Conservation (phyloP, 805 yeast genomes). For the Ogataea methanolica region DNA sequence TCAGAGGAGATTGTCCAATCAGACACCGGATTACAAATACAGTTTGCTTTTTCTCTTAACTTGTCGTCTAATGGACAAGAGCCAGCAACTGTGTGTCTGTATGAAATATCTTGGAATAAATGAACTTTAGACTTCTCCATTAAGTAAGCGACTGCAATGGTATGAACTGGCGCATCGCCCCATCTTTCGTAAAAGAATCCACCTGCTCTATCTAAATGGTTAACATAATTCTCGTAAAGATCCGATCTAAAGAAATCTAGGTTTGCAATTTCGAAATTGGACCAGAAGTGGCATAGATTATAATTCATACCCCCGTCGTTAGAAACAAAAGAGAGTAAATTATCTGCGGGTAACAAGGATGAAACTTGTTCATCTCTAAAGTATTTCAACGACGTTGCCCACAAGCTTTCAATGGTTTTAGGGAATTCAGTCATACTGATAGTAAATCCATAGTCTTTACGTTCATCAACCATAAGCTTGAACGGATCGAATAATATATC, state of each 20-base stretch:
- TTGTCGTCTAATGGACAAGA: constrained; percentile 70
- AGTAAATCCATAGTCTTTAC: constrained; percentile 49
- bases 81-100: constrained; percentile 73
- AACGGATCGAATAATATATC: constrained; percentile 54
- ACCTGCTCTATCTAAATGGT: constrained; percentile 60
- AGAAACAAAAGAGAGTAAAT: constrained; percentile 56
- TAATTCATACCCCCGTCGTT: constrained; percentile 60
- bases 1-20: constrained; percentile 59
- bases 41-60: constrained; percentile 50
- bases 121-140: constrained; percentile 63
- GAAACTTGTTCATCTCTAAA: constrained; percentile 27
- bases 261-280: constrained; percentile 72
- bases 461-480: constrained; percentile 45
- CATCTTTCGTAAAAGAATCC: constrained; percentile 86
- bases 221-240: constrained; percentile 55
- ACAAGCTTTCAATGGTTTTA: constrained; percentile 47
- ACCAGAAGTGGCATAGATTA: constrained; percentile 80
- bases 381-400: constrained; percentile 43
- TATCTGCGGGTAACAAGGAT: constrained; percentile 24
- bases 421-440: constrained; percentile 47
- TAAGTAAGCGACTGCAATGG: constrained; percentile 38
- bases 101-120: constrained; percentile 76
- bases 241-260: constrained; percentile 58
- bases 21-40: constrained; percentile 65
- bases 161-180: constrained; percentile 71